Conservation (phyloP, 495 filamentous ascomycete species). For the Massariosphaeria phaeospora region DNA sequence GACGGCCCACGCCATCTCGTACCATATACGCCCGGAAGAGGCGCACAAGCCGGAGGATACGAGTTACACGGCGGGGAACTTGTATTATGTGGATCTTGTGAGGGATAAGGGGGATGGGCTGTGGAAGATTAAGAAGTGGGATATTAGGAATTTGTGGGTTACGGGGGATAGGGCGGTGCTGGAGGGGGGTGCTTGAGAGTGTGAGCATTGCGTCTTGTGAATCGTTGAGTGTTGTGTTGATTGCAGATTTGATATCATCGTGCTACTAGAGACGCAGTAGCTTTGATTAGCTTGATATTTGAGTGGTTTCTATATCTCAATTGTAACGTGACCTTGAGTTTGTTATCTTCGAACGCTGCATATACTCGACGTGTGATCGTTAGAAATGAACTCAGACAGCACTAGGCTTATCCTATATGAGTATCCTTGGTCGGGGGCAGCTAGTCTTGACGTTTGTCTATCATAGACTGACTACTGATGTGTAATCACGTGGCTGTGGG, state of each 20-base stretch:
- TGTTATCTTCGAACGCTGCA: no score
- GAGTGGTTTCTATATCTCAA: no score
- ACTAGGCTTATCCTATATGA: no score
- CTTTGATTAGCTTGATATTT: no score
- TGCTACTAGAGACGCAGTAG: no score
- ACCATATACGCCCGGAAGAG: constrained; percentile 27
- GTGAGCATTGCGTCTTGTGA: constrained; percentile 4
- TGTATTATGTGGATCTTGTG: constrained; percentile 25
- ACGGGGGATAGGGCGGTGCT: constrained; percentile 27
- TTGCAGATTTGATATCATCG: constrained; percentile 3
- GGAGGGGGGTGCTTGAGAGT: constrained; percentile 1
- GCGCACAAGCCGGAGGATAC: constrained; percentile 22
- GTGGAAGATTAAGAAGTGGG: constrained; percentile 34
- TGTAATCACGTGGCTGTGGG: no score
- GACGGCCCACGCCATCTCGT: constrained; percentile 22
- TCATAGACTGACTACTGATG: no score
- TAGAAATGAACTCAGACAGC: no score
- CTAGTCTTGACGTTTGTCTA: no score
- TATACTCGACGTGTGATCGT: no score
- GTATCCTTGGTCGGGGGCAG: no score
- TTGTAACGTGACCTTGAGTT: no score
- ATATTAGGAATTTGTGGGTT: constrained; percentile 24
- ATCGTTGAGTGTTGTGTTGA: constrained; percentile 4
- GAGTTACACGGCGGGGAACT: constrained; percentile 12
- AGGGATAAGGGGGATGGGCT: constrained; percentile 28